phyloP scores from a whole-genome alignment of 2,329 filamentous ascomycete genomes.

The Hirsutella rhossiliensis region DNA sequence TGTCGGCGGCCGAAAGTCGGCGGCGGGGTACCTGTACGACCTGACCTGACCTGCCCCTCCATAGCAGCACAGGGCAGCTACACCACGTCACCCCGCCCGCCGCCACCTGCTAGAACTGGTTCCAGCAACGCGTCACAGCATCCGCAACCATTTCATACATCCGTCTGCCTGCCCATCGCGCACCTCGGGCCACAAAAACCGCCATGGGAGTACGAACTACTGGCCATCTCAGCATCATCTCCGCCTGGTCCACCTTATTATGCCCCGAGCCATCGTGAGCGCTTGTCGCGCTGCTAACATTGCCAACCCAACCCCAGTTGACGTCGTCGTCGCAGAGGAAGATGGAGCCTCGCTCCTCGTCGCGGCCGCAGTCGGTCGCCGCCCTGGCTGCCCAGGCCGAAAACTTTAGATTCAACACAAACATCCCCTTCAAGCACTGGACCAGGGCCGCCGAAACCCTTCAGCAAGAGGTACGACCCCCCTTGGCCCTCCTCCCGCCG shows the following conservation, averaged over 20 bases:
- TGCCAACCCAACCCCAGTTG: background rate
- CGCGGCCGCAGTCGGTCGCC: constrained; percentile 50
- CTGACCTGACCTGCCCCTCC: no score
- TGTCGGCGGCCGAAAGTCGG: no score
- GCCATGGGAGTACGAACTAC: constrained; percentile 2
- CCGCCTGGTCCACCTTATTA: constrained; percentile 1
- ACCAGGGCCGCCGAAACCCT: constrained; percentile 68
- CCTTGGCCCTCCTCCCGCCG: background rate
- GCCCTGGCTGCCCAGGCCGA: constrained; percentile 67
- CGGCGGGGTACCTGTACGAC: no score
- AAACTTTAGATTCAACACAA: constrained; percentile 69
- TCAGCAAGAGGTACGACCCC: constrained; percentile 59
- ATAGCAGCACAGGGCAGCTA: no score
- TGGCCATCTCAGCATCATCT: constrained; percentile 5
- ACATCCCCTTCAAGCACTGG: constrained; percentile 71
- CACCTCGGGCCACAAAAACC: no score
- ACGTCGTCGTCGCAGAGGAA: background rate
- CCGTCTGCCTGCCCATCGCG: no score
- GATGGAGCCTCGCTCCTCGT: constrained; percentile 16
- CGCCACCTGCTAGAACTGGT: no score
- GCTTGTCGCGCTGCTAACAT: constrained; percentile 2
- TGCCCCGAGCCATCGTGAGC: constrained; percentile 1
- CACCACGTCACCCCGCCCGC: no score
- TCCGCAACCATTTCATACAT: no score
- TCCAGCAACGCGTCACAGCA: no score